Evolutionary conservation across 768 basidiomycete species (phyloP).

Genomic region (Suillus ampliporus): DNA sequence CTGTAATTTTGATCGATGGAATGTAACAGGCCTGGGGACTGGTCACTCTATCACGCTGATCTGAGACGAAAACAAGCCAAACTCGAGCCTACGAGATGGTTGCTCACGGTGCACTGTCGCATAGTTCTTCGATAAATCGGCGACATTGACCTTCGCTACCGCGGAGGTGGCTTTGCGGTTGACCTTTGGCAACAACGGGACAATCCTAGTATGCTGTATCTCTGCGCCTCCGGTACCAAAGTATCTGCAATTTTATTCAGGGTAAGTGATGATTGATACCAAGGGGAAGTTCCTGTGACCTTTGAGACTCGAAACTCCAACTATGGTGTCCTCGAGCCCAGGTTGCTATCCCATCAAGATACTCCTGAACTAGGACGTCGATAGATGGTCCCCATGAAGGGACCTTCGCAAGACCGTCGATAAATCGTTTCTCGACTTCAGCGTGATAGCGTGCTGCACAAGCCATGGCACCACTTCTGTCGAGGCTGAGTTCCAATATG

Average conservation of each 20-base stretch:
- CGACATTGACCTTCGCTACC: not conserved
- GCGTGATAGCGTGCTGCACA: no score
- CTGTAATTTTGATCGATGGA: no score
- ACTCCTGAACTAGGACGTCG: no score
- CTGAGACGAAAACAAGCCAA: no score
- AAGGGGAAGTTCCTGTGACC: not conserved
- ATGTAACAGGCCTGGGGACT: no score
- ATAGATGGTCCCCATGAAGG: no score
- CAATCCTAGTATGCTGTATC: constrained; percentile 25
- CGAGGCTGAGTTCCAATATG: constrained; percentile 34
- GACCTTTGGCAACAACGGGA: constrained; percentile 9
- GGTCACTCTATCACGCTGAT: no score
- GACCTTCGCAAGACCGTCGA: no score
- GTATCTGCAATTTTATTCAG: constrained; percentile 25
- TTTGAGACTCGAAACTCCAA: constrained; percentile 37
- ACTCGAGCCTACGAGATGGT: not conserved
- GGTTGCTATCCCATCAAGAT: no score
- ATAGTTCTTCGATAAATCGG: not conserved
- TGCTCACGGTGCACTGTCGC: not conserved
- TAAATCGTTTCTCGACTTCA: no score
- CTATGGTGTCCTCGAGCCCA: constrained; percentile 26
- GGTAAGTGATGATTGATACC: not conserved
- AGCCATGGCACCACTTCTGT: constrained; percentile 33
- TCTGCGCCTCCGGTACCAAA: constrained; percentile 33
- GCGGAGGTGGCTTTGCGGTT: not conserved